Evolutionary conservation across 2,329 filamentous ascomycete genomes (phyloP).

Genomic region (Drechmeria coniospora): DNA sequence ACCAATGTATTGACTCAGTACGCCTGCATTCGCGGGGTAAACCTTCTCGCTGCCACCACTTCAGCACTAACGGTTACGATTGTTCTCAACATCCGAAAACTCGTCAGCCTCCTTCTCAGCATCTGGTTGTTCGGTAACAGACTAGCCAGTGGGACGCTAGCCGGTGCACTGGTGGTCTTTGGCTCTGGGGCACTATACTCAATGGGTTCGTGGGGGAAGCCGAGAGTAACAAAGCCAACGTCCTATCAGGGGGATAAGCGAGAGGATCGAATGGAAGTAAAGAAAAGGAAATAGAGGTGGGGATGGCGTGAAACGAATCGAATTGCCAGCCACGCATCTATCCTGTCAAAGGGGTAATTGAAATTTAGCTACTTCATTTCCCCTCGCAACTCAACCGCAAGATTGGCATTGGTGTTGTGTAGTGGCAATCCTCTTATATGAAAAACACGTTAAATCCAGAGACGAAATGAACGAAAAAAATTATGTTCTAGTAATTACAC

Average conservation of each 20-base stretch:
- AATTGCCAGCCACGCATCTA: not conserved
- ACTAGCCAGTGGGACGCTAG: constrained; percentile 57
- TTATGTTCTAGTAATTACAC: too few species aligned
- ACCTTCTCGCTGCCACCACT: constrained; percentile 75
- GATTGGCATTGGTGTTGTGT: too few species aligned
- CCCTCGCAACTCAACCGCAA: too few species aligned
- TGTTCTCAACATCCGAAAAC: constrained; percentile 85
- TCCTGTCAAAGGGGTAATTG: too few species aligned
- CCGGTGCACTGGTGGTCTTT: constrained; percentile 79
- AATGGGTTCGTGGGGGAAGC: constrained; percentile 39
- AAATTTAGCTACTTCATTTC: too few species aligned
- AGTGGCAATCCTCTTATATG: too few species aligned
- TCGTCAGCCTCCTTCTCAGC: constrained; percentile 79
- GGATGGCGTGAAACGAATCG: not conserved
- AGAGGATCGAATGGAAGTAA: not conserved
- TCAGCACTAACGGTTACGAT: constrained; percentile 93
- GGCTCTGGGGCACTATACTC: constrained; percentile 83
- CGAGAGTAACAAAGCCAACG: too few species aligned
- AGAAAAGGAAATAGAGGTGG: not conserved
- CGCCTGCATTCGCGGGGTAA: constrained; percentile 88
- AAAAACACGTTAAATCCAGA: too few species aligned
- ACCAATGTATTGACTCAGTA: constrained; percentile 84
- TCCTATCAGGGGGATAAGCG: not conserved
- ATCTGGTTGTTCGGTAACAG: constrained; percentile 90
- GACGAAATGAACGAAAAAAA: too few species aligned